Percentiles rank a stretch among this genome's conserved stretches.
Conservation (phyloP, 2,329 filamentous ascomycete species). For the Ceratocystis variospora region DNA sequence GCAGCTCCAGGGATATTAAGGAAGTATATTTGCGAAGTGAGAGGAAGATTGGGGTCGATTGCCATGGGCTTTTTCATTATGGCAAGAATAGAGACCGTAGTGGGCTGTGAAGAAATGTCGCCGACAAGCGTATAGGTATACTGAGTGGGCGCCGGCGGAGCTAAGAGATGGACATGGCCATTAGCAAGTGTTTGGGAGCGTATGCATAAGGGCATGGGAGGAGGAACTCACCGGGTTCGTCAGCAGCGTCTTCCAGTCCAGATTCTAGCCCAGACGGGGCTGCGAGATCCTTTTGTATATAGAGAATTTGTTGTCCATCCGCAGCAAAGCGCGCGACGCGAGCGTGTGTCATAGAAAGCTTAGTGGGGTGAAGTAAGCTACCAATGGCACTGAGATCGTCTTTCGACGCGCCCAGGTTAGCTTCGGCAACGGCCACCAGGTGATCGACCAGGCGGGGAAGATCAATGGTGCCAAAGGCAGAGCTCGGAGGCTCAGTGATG, state of each 20-base stretch:
- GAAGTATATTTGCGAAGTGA: conserved; percentile 81
- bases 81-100: conserved; percentile 74
- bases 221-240: conserved; percentile 31
- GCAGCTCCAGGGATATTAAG: conserved; percentile 79
- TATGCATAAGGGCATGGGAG: not conserved
- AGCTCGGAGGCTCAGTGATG: conserved; percentile 33
- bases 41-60: conserved; percentile 68
- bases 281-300: conserved; percentile 72
- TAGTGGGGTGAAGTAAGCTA: conserved; percentile 64
- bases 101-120: conserved; percentile 65
- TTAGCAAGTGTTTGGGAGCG: not conserved
- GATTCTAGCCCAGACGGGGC: conserved; percentile 39
- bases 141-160: conserved; percentile 30
- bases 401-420: conserved; percentile 60
- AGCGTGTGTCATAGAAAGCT: conserved; percentile 65
- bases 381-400: conserved; percentile 67
- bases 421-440: conserved; percentile 54
- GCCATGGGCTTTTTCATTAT: conserved; percentile 81
- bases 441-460: conserved; percentile 58
- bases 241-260: conserved; percentile 36
- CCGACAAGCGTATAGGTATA: conserved; percentile 70
- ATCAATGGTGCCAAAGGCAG: conserved; percentile 46
- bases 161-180: not conserved
- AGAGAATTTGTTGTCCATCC: conserved; percentile 76
- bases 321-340: conserved; percentile 80